Evolutionary conservation across 2,329 filamentous ascomycete species (phyloP).

Genomic region (Talaromyces pinophilus): DNA sequence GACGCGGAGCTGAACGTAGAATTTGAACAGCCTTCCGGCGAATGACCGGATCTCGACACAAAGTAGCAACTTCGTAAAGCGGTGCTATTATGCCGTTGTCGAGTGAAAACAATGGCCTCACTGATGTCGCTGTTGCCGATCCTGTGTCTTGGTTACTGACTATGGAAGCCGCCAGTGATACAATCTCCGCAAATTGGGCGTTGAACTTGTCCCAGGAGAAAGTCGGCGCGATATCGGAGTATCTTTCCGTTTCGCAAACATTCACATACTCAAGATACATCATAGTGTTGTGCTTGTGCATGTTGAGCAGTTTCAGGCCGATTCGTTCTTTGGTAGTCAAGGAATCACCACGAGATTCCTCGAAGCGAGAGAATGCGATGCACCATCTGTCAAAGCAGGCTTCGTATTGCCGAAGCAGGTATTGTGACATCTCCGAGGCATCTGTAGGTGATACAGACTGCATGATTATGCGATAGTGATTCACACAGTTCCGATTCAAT

Average conservation of each 20-base stretch:
- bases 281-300: constrained; percentile 1
- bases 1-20: constrained; percentile 27
- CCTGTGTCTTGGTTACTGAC: background rate
- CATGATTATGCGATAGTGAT: constrained; percentile 14
- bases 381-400: constrained; percentile 13
- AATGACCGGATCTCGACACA: constrained; percentile 34
- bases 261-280: constrained; percentile 12
- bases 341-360: background rate
- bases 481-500: constrained; percentile 7
- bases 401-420: constrained; percentile 15
- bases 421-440: background rate
- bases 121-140: background rate
- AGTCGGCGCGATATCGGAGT: constrained; percentile 11
- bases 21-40: constrained; percentile 32
- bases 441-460: background rate
- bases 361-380: constrained; percentile 11
- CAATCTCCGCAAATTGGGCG: constrained; percentile 30
- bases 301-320: constrained; percentile 15
- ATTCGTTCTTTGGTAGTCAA: constrained; percentile 15
- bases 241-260: background rate
- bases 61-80: constrained; percentile 32
- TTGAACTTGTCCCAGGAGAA: constrained; percentile 31
- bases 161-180: constrained; percentile 31
- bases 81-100: constrained; percentile 34
- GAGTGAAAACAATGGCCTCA: constrained; percentile 30